Evolutionary conservation across 768 basidiomycete genomes (phyloP).

Genomic region (Mycena floridula): DNA sequence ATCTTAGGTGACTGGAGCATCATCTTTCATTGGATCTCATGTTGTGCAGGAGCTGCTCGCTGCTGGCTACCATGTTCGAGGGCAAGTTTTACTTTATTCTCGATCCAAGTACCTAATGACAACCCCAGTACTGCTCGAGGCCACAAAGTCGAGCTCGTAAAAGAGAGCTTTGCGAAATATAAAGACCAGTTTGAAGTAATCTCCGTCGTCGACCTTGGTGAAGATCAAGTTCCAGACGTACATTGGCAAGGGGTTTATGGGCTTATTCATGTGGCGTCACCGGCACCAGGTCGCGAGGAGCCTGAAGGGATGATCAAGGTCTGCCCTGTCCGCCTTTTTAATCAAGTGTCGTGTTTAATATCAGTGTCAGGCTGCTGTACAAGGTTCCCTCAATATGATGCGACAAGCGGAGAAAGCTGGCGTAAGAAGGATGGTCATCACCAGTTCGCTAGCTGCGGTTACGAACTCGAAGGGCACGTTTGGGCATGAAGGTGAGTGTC

Average conservation of each 20-base stretch:
- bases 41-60: constrained; percentile 15
- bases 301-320: too few relatives aligned
- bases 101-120: neutral
- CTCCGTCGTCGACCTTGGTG: constrained; percentile 13
- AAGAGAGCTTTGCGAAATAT: constrained; percentile 7
- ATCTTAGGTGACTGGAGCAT: constrained; percentile 19
- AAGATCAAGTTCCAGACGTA: constrained; percentile 34
- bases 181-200: constrained; percentile 16
- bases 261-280: constrained; percentile 32
- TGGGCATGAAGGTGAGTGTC: constrained; percentile 18
- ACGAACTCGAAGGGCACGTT: constrained; percentile 13
- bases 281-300: constrained; percentile 8
- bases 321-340: too few relatives aligned
- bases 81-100: constrained; percentile 4
- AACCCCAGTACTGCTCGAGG: constrained; percentile 15
- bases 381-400: constrained; percentile 30
- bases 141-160: constrained; percentile 11
- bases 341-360: constrained; percentile 10
- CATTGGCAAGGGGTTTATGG: constrained; percentile 35
- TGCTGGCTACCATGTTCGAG: constrained; percentile 19
- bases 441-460: constrained; percentile 23
- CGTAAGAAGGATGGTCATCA: constrained; percentile 23
- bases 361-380: constrained; percentile 24
- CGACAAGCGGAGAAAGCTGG: constrained; percentile 28
- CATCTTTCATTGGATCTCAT: constrained; percentile 20